phyloP scores from a whole-genome alignment of 306 rosid genomes.

The Macrotyloma uniflorum region DNA sequence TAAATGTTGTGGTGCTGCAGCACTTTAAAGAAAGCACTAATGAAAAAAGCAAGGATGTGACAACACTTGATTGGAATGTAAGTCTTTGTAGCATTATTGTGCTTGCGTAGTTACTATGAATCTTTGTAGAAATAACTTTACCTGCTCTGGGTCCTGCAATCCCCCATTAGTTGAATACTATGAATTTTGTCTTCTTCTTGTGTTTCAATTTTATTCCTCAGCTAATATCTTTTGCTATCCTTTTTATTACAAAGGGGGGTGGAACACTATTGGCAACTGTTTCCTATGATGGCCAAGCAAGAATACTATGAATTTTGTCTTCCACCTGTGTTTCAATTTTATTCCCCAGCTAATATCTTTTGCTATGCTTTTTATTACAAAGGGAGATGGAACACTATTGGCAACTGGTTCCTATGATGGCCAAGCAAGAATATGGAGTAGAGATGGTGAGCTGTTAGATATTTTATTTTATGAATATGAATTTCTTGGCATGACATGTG shows the following conservation, averaged over 20 bases:
- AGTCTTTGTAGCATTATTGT: slow-evolving; percentile 33
- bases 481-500: slow-evolving; percentile 27
- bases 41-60: slow-evolving; percentile 75
- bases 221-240: slow-evolving; percentile 3
- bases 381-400: slow-evolving; percentile 69
- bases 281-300: slow-evolving; percentile 80
- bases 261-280: slow-evolving; percentile 76
- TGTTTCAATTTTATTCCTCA: background rate
- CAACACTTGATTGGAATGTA: slow-evolving; percentile 83
- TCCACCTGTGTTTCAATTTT: background rate
- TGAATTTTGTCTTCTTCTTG: background rate
- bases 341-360: slow-evolving; percentile 12
- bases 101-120: background rate
- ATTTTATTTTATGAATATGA: background rate
- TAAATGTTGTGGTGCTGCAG: slow-evolving; percentile 51
- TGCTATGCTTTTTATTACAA: background rate
- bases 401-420: slow-evolving; percentile 84
- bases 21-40: slow-evolving; percentile 64
- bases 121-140: slow-evolving; percentile 9
- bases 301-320: slow-evolving; percentile 39
- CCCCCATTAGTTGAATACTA: background rate
- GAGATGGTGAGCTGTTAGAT: slow-evolving; percentile 57
- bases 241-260: slow-evolving; percentile 49
- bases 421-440: slow-evolving; percentile 75
- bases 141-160: background rate